Evolutionary conservation across 768 basidiomycete species (phyloP), one percentile per base, ranked within the genome.

Genomic region (Pleurotus giganteus): DNA sequence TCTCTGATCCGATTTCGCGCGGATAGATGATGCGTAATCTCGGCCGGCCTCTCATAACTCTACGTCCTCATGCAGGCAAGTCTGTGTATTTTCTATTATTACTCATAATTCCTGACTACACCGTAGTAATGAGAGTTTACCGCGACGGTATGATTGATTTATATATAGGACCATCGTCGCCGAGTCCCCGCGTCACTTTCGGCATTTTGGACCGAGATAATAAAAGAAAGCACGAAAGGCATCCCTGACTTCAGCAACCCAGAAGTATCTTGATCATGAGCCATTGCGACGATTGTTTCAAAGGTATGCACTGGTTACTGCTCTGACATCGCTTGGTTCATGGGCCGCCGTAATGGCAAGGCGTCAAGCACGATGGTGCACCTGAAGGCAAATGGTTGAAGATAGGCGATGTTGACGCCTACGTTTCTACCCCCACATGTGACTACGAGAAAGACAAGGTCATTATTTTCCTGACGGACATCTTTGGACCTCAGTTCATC

Each of bases 361-460:
- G 70, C 27, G 69, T 69, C 57, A 65, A 61, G 47, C 71, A 74
- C 57, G 65, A 71, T 54, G 72, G 73, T 21, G 62, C 47, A 2
- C 61, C 66, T 1, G 61, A 65, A 52, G 73, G 71, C 44, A 65
- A 66, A 58, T 51, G 68, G 56, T 69, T 73, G 54, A 53, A 57
- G 21, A 69, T 80, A 54, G 63, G 63, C 26, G 77, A 73, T 4
- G 64, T 76, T 57, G 63, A 60, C 27, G 62, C 60, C 60, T 81
- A 82, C 55, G 66, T 77, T 44, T 71, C 74, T 3, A 77, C 73
- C 0, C 80, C 80, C 6, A 59, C 63, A 4, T 57, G 54, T 6
- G 67, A 69, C 23, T 77, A 75, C 50, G 55, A 71, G 57, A 74
- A 77, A 65, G 67, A 73, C 52, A 80, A 80, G 64, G 78, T 67